Evolutionary conservation across 192 early-diverging fungal genomes (phyloP), one percentile per base, ranked within the genome.

Genomic region (Coemansia guatemalensis): DNA sequence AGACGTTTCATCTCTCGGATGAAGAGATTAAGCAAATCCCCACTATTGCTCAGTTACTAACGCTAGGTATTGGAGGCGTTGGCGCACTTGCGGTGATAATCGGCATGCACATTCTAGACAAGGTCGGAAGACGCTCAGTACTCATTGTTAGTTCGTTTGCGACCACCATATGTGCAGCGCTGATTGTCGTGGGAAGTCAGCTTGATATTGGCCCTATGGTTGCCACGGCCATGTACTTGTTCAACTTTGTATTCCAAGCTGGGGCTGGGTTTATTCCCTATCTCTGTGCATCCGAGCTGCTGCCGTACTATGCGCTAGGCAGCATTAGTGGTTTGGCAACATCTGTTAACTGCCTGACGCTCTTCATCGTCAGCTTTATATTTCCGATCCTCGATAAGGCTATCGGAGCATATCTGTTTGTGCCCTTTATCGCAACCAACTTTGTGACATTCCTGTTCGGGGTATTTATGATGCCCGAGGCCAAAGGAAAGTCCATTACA

Each of bases 261-360:
- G 62, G 95, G 85, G 47, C 69, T 87, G 95, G 95, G 4, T 89
- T 90, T n/a, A 91, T 96, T 56, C 90, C 95, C 2, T 96, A 90
- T 48, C 59, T 92, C 26, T 86, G 88, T 18, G 85, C 86, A 6
- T 87, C 89, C 17, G 90, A 92, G 73, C 60, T 92, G 14, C 85
- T 92, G 1, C 89, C 89, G n/a, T 89, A 87, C 21, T 70, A 73
- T 21, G 89, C 83, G 0, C 82, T 86, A 5, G 86, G 87, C 20
- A 86, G 84, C 60, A 88, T 89, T 2, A 81, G 83, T 22, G 85
- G 88, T 2, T 58, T 89, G 60, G 88, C 85, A 3, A 63, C 89
- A 17, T 81, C 88, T 1, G 58, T 84, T 27, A 92, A 90, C 71
- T 87, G 87, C 73, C 78, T 83, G 24, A 73, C 79, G 24, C 87